Conservation (phyloP, 2,329 filamentous ascomycete genomes). For the Aspergillus spinulosporus region DNA sequence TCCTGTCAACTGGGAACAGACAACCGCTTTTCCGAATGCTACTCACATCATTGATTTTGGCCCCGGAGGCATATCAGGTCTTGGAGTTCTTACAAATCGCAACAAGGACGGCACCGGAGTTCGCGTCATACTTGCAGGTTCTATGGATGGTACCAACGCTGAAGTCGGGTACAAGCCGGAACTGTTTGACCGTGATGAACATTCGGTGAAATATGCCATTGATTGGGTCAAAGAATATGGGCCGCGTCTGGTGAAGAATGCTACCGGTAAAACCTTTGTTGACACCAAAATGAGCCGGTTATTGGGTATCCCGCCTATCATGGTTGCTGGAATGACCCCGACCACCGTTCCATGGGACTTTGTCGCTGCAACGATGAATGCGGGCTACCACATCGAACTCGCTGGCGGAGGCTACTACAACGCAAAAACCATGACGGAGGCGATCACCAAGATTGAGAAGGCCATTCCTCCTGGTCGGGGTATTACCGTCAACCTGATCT, state of each 20-base stretch:
- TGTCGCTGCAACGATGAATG: constrained; percentile 87
- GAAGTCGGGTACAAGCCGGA: constrained; percentile 98
- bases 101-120: constrained; percentile 99
- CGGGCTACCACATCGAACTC: constrained; percentile 90
- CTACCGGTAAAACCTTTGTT: constrained; percentile 83
- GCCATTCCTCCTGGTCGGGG: constrained; percentile 81
- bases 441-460: constrained; percentile 80
- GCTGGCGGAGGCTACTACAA: constrained; percentile 88
- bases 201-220: constrained; percentile 90
- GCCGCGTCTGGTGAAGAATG: constrained; percentile 86
- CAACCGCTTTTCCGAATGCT: constrained; percentile 84
- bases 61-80: constrained; percentile 91
- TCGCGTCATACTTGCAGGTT: constrained; percentile 88
- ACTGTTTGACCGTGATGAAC: constrained; percentile 92
- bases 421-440: constrained; percentile 76
- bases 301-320: constrained; percentile 77
- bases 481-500: constrained; percentile 88
- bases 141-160: constrained; percentile 83
- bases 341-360: constrained; percentile 89
- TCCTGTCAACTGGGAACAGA: constrained; percentile 92
- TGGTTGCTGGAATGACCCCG: constrained; percentile 92
- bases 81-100: constrained; percentile 93
- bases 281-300: constrained; percentile 95
- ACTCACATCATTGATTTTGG: constrained; percentile 97
- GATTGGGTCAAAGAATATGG: constrained; percentile 98